Evolutionary conservation across 2,329 filamentous ascomycete genomes (phyloP), one percentile per base, ranked within the genome.

Genomic region (Madurella mycetomatis): DNA sequence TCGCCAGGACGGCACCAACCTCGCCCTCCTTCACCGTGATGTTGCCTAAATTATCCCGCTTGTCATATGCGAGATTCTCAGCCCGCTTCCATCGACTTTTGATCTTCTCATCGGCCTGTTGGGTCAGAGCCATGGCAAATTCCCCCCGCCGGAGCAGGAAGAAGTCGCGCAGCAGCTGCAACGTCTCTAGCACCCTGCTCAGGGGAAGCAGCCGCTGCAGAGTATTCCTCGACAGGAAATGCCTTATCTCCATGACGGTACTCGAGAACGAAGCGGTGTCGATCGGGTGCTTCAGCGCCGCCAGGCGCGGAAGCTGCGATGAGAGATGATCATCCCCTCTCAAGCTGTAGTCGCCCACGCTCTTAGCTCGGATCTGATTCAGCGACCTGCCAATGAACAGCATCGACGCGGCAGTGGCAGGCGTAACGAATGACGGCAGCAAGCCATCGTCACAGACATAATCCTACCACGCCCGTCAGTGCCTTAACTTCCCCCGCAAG

Each of bases 361-460:
- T 75, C 61, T 76, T 78, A 15, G 81, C 78, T 47, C 87, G 81
- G 51, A 96, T 87, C 61, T 95, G 89, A 62, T 95, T 90, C 45
- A 97, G 75, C 0, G 91, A 95, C 60, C 88, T 88, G 11, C 94
- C 94, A 58, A 96, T 87, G 66, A 96, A 96, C 5, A 96, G 75
- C 68, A 97, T 90, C 0, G 92, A 96, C 3, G 82, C 79, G 8
- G 90, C 90, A 1, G 90, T 88, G 4, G 85, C 74, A 0, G 81
- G 69, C 0, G 85, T 85, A 7, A 96, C 89, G 66, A 96, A 95
- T 12, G 83, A 84, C 0, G 94, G 94, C 2, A 95, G 70, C 7
- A 95, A 72, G 16, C 76, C 74, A 8, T 76, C 69, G 32, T 83
- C 76, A 47, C 83, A 77, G 11, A 73, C 72, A 68, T 86, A 92